Conservation (phyloP, 768 basidiomycete species). For the Calocera cornea region DNA sequence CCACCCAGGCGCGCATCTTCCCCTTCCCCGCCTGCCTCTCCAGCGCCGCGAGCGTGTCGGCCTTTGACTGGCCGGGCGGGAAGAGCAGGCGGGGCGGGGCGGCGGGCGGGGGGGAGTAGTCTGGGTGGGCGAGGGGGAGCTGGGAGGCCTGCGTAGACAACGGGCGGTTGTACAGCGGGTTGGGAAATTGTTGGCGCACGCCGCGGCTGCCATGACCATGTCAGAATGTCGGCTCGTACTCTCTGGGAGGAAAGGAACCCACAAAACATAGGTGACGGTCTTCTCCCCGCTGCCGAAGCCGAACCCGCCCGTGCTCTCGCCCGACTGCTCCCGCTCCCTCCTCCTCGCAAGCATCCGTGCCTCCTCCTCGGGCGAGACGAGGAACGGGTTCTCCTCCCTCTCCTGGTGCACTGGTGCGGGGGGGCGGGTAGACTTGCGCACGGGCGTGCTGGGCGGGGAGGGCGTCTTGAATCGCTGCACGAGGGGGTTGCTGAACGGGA, state of each 20-base stretch:
- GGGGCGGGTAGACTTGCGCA: not conserved
- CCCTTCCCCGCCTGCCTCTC: not conserved
- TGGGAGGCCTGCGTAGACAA: constrained; percentile 34
- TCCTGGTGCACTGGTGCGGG: not conserved
- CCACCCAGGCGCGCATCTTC: not conserved
- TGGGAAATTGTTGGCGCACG: constrained; percentile 45
- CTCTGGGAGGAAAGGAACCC: constrained; percentile 22
- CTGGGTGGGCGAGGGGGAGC: constrained; percentile 49
- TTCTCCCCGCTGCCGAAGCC: constrained; percentile 36
- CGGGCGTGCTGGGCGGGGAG: not conserved
- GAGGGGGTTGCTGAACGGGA: not conserved
- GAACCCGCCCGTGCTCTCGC: not conserved
- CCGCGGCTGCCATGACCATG: constrained; percentile 40
- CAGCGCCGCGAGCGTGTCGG: not conserved
- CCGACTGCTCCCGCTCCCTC: not conserved
- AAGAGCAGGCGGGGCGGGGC: constrained; percentile 46
- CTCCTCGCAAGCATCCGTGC: not conserved
- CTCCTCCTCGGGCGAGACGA: not conserved
- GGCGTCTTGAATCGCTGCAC: not conserved
- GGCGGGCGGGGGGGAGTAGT: constrained; percentile 44
- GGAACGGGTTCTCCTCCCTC: not conserved
- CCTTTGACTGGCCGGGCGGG: constrained; percentile 1
- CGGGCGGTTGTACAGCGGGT: constrained; percentile 45
- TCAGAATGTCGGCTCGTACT: not conserved
- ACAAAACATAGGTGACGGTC: constrained; percentile 63